A percentile compares a stretch with the other conserved stretches of the same genome.
Evolutionary conservation across 352 stramenopile genomes (phyloP).

Genomic region (Phytophthora hybrid): DNA sequence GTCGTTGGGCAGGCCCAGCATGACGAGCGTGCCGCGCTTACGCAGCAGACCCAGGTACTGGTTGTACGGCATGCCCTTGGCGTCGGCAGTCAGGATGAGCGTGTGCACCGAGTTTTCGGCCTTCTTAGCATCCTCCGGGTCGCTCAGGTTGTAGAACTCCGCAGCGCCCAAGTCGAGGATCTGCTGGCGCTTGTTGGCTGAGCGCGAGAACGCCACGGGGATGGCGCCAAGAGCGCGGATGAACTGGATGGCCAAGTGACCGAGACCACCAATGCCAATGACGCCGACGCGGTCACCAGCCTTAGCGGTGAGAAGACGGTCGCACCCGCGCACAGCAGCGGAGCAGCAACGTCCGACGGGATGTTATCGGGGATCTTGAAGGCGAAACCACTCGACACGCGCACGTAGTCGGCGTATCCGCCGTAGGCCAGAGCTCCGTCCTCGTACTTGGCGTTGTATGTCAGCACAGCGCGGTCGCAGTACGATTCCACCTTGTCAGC

Average conservation of each 20-base stretch:
- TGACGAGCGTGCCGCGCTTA: slow-evolving; percentile 65
- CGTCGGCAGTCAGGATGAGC: slow-evolving; percentile 78
- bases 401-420: slow-evolving; percentile 82
- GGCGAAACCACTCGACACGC: slow-evolving; percentile 70
- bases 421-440: slow-evolving; percentile 61
- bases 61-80: slow-evolving; percentile 61
- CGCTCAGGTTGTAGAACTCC: slow-evolving; percentile 64
- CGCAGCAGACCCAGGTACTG: slow-evolving; percentile 67
- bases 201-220: slow-evolving; percentile 69
- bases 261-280: slow-evolving; percentile 84
- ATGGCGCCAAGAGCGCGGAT: slow-evolving; percentile 65
- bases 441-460: slow-evolving; percentile 61
- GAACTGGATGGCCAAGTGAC: slow-evolving; percentile 88
- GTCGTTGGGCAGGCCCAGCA: slow-evolving; percentile 74
- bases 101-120: slow-evolving; percentile 59
- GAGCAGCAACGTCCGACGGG: slow-evolving; percentile 49
- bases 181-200: slow-evolving; percentile 68
- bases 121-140: slow-evolving; percentile 48
- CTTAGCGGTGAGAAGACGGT: slow-evolving; percentile 84
- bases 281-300: slow-evolving; percentile 68
- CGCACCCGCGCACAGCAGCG: slow-evolving; percentile 85
- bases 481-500: slow-evolving; percentile 65
- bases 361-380: slow-evolving; percentile 74
- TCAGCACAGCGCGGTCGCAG: slow-evolving; percentile 59
- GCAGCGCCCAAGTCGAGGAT: slow-evolving; percentile 80